Conservation (phyloP, 345 rosid species). For the Xanthoceras sorbifolium region DNA sequence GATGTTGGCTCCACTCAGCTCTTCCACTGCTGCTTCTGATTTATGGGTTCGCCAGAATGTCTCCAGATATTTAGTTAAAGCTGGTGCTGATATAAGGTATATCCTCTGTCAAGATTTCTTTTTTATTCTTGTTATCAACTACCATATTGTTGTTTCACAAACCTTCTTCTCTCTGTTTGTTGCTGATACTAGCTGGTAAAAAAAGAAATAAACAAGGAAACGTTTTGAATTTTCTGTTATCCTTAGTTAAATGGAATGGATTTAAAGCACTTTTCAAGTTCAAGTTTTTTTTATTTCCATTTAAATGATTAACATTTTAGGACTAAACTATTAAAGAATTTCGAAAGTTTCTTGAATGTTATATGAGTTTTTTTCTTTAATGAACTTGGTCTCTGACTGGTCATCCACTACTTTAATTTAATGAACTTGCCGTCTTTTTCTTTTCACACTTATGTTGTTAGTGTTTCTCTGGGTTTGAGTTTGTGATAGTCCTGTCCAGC, state of each 20-base stretch:
- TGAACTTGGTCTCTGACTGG: background rate
- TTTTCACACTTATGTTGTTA: conserved; percentile 12
- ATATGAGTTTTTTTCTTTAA: conserved; percentile 2
- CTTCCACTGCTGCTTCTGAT: conserved; percentile 63
- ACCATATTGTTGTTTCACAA: background rate
- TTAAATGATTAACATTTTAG: background rate
- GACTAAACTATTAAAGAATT: background rate
- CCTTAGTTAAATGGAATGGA: background rate
- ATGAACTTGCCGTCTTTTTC: background rate
- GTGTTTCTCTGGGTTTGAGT: conserved; percentile 18
- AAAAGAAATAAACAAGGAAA: no score
- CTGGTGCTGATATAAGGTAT: conserved; percentile 83
- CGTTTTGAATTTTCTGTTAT: background rate
- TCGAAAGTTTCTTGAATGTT: background rate
- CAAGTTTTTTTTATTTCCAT: background rate
- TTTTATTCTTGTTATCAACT: background rate
- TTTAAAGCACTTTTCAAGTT: background rate
- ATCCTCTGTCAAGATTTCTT: background rate
- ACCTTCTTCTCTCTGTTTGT: background rate
- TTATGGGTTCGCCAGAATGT: conserved; percentile 80
- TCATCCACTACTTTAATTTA: background rate
- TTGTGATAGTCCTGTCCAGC: conserved; percentile 36
- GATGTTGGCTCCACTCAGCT: conserved; percentile 52
- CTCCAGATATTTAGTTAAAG: conserved; percentile 70
- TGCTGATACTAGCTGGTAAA: background rate